phyloP scores from a whole-genome alignment of 768 basidiomycete genomes.

The Auricularia heimuer region DNA sequence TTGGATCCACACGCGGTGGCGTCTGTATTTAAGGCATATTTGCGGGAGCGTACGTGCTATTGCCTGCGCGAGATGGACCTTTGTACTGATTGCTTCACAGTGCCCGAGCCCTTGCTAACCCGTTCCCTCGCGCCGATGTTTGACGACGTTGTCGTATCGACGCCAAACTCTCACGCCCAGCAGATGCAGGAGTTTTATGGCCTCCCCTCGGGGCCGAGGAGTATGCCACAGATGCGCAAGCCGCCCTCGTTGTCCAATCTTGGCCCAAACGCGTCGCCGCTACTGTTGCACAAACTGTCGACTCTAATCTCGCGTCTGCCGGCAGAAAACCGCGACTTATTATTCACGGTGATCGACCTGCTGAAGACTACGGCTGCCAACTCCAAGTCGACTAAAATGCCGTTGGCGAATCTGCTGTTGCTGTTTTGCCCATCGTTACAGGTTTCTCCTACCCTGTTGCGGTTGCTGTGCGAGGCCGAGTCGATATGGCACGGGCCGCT shows the following conservation, averaged over 20 bases:
- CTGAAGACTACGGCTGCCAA: slow-evolving; percentile 64
- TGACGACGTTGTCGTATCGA: slow-evolving; percentile 42
- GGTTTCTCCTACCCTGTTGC: slow-evolving; percentile 65
- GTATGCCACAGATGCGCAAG: slow-evolving; percentile 41
- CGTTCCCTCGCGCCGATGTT: slow-evolving; percentile 60
- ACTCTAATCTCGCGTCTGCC: slow-evolving; percentile 63
- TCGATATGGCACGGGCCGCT: slow-evolving; percentile 46
- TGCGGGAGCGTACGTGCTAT: slow-evolving; percentile 72
- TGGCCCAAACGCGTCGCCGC: slow-evolving; percentile 53
- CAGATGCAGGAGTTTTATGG: slow-evolving; percentile 16
- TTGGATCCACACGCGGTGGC: slow-evolving; percentile 92
- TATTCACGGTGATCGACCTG: slow-evolving; percentile 71
- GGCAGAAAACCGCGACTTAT: slow-evolving; percentile 71
- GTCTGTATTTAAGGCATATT: slow-evolving; percentile 83
- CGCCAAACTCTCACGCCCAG: slow-evolving; percentile 8
- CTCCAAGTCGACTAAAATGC: slow-evolving; percentile 80
- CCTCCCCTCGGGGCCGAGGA: slow-evolving; percentile 26
- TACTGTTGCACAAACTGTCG: slow-evolving; percentile 49
- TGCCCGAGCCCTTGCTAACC: slow-evolving; percentile 82
- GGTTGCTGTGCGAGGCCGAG: slow-evolving; percentile 62
- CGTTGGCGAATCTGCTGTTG: slow-evolving; percentile 75
- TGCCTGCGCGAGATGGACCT: slow-evolving; percentile 5
- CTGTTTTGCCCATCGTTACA: slow-evolving; percentile 82
- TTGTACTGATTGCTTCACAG: slow-evolving; percentile 30
- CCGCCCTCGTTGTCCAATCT: slow-evolving; percentile 74